phyloP scores from a whole-genome alignment of 495 filamentous ascomycete species.

The Penicillium chermesinum region DNA sequence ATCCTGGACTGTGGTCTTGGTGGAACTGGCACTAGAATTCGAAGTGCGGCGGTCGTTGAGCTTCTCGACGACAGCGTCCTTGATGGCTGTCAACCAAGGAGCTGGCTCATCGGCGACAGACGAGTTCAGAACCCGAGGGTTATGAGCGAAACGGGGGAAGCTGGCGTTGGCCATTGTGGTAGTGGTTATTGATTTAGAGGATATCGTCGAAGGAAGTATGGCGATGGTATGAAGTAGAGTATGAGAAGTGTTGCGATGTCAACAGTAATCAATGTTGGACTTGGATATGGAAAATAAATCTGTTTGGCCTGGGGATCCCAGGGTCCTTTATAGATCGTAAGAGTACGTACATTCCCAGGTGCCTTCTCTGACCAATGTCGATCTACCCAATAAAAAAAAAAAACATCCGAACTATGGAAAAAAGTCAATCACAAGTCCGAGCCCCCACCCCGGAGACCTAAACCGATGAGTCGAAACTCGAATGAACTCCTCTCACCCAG shows the following conservation, averaged over 20 bases:
- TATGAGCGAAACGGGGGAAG: conserved; percentile 1
- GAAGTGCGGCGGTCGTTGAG: background rate
- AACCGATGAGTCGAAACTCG: conserved; percentile 4
- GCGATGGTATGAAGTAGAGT: background rate
- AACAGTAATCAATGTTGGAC: background rate
- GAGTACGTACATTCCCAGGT: background rate
- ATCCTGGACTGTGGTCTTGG: conserved; percentile 13
- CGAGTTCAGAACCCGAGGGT: background rate
- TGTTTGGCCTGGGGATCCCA: background rate
- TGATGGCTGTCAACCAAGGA: background rate
- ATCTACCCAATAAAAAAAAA: conserved; percentile 7
- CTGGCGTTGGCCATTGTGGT: background rate
- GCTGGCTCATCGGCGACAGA: background rate
- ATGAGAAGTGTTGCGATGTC: background rate
- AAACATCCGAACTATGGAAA: background rate
- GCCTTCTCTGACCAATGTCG: conserved; percentile 15
- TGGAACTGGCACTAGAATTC: conserved; percentile 10
- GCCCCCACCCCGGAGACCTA: conserved; percentile 12
- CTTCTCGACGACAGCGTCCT: background rate
- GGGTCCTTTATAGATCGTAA: background rate
- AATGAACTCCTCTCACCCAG: conserved; percentile 7
- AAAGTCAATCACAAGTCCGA: conserved; percentile 3
- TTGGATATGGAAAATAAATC: no score
- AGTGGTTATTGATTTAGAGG: background rate
- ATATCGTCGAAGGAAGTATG: no score